Conservation (phyloP, 371 early-diverging fungal genomes). For the Nematocida sp. region DNA sequence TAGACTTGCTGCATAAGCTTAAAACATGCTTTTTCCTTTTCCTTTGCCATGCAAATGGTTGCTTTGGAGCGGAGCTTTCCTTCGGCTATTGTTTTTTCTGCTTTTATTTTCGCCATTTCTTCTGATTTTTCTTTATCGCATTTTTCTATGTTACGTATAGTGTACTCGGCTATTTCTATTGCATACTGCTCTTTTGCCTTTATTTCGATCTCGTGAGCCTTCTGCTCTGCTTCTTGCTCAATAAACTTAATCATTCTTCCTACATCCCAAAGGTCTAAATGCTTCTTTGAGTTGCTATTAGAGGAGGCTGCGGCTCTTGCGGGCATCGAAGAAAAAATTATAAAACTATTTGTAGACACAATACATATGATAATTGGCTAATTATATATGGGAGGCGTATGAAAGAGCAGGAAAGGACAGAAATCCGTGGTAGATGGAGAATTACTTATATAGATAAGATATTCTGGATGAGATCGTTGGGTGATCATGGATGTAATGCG, state of each 20-base stretch:
- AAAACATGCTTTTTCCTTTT: constrained; percentile 55
- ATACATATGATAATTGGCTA: neutral
- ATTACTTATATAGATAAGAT: constrained; percentile 60
- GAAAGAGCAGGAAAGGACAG: too few relatives aligned
- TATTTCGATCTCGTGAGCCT: constrained; percentile 64
- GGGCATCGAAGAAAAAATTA: constrained; percentile 9
- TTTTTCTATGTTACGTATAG: constrained; percentile 50
- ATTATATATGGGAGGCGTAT: neutral
- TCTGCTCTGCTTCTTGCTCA: constrained; percentile 64
- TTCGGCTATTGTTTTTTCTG: constrained; percentile 48
- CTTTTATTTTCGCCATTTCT: constrained; percentile 56
- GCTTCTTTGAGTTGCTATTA: constrained; percentile 34
- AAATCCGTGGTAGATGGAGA: too few relatives aligned
- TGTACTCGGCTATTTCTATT: constrained; percentile 56
- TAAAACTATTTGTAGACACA: neutral
- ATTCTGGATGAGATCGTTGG: constrained; percentile 64
- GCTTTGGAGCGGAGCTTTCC: constrained; percentile 55
- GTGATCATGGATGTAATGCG: constrained; percentile 62
- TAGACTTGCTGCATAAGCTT: constrained; percentile 38
- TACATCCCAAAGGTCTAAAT: constrained; percentile 60
- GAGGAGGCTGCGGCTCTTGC: constrained; percentile 15
- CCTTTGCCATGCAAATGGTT: constrained; percentile 13
- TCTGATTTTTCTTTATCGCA: constrained; percentile 47
- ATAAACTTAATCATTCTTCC: constrained; percentile 67
- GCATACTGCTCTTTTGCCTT: constrained; percentile 64